These are phyloP conservation scores for Hymenoscyphus scutula DNA, from an alignment of 2,329 filamentous ascomycete species.

Conservation along the genomic window DNA sequence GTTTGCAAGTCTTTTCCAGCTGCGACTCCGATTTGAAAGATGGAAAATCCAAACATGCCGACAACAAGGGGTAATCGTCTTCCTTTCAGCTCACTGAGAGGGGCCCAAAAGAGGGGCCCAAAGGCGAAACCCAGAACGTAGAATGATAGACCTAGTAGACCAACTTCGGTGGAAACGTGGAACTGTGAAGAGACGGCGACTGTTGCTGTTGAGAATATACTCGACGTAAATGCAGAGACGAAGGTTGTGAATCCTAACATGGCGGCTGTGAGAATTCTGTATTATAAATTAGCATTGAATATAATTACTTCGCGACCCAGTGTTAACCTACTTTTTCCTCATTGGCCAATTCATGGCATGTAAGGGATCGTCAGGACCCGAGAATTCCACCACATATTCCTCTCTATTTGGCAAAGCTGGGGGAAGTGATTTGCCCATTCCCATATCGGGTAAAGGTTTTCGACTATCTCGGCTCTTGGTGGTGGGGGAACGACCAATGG, in stretches of 20 bases:
- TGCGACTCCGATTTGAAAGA: conserved; percentile 65
- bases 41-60: conserved; percentile 66
- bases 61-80: conserved; percentile 60
- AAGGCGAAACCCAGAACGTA: conserved; percentile 72
- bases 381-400: conserved; percentile 81
- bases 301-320: background rate
- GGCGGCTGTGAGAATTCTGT: conserved; percentile 58
- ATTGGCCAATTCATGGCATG: conserved; percentile 87
- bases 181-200: conserved; percentile 55
- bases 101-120: conserved; percentile 70
- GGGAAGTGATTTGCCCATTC: conserved; percentile 72
- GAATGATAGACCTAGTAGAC: conserved; percentile 63
- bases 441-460: conserved; percentile 66
- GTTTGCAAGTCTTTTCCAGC: conserved; percentile 67
- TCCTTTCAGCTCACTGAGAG: conserved; percentile 69
- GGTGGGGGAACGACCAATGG: conserved; percentile 57
- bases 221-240: conserved; percentile 69
- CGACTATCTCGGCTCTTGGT: conserved; percentile 48
- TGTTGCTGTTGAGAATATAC: conserved; percentile 70
- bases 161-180: conserved; percentile 59
- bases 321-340: conserved; percentile 64
- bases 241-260: conserved; percentile 74
- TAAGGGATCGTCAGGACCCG: conserved; percentile 76
- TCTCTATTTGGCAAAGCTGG: conserved; percentile 67
- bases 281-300: conserved; percentile 33